phyloP scores from a whole-genome alignment of 2,329 filamentous ascomycete species.

The Stemphylium lycopersici region DNA sequence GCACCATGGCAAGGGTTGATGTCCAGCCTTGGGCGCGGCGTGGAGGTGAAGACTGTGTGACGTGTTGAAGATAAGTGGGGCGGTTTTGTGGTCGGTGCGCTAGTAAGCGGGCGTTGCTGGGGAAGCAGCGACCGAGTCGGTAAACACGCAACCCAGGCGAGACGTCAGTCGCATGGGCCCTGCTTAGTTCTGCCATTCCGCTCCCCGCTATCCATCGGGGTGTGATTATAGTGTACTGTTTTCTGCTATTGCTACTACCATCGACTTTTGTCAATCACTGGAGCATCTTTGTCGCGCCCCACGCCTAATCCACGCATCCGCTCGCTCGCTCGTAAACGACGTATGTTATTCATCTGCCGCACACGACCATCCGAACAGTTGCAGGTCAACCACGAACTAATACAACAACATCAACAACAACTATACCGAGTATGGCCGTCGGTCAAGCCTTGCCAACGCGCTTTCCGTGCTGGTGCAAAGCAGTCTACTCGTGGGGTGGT shows the following conservation, averaged over 20 bases:
- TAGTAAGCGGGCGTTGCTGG: slow-evolving; percentile 21
- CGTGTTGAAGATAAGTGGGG: slow-evolving; percentile 21
- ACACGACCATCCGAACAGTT: slow-evolving; percentile 24
- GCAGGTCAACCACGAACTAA: slow-evolving; percentile 19
- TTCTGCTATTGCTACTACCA: slow-evolving; percentile 20
- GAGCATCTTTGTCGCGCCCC: slow-evolving; percentile 3
- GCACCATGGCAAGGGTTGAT: not conserved
- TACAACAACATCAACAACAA: not conserved
- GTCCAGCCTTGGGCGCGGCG: slow-evolving; percentile 2
- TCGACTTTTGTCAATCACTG: slow-evolving; percentile 13
- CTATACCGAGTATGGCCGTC: slow-evolving; percentile 50
- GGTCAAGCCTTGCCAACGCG: slow-evolving; percentile 68
- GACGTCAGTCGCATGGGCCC: slow-evolving; percentile 24
- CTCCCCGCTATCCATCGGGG: slow-evolving; percentile 25
- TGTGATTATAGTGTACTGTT: slow-evolving; percentile 12
- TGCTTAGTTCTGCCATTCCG: slow-evolving; percentile 19
- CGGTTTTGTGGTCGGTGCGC: slow-evolving; percentile 6
- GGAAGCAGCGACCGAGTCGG: slow-evolving; percentile 25
- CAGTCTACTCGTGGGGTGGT: slow-evolving; percentile 92
- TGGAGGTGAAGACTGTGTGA: slow-evolving; percentile 19
- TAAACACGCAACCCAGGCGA: slow-evolving; percentile 23
- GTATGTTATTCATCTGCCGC: slow-evolving; percentile 23
- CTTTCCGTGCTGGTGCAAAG: slow-evolving; percentile 91
- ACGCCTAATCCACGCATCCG: slow-evolving; percentile 6
- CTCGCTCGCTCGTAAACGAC: slow-evolving; percentile 13